phyloP scores from a whole-genome alignment of 2,329 filamentous ascomycete genomes.

The Verticillium klebahnii region DNA sequence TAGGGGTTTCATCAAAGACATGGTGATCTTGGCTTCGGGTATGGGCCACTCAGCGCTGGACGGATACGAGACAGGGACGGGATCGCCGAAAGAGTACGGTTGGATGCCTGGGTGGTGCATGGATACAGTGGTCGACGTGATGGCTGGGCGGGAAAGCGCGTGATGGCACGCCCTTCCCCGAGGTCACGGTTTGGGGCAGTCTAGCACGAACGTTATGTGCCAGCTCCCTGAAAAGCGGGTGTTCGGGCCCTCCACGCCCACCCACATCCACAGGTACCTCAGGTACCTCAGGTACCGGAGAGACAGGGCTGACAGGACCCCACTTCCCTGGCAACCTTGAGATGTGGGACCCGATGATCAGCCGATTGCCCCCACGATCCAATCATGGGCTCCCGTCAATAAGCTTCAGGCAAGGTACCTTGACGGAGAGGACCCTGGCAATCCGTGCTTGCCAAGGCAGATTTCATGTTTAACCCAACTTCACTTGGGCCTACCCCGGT shows the following conservation, averaged over 20 bases:
- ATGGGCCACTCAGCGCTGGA: background rate
- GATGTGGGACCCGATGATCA: background rate
- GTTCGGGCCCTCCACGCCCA: background rate
- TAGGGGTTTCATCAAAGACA: background rate
- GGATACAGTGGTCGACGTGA: background rate
- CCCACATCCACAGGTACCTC: too few species aligned
- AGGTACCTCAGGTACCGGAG: too few species aligned
- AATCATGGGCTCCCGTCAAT: background rate
- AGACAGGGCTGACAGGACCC: background rate
- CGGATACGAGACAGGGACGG: background rate
- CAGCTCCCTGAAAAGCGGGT: background rate
- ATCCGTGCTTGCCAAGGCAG: background rate
- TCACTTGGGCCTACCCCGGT: background rate
- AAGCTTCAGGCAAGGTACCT: background rate
- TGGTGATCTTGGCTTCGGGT: background rate
- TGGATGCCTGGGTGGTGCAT: background rate
- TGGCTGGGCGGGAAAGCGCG: background rate
- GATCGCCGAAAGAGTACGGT: background rate
- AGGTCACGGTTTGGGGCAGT: background rate
- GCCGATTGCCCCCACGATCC: background rate
- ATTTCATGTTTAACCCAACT: background rate
- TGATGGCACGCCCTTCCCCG: background rate
- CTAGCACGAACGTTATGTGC: background rate
- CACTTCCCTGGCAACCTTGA: background rate
- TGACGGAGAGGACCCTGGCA: background rate